Conservation (phyloP, 2,329 filamentous ascomycete species). For the Pseudogymnoascus sp. region DNA sequence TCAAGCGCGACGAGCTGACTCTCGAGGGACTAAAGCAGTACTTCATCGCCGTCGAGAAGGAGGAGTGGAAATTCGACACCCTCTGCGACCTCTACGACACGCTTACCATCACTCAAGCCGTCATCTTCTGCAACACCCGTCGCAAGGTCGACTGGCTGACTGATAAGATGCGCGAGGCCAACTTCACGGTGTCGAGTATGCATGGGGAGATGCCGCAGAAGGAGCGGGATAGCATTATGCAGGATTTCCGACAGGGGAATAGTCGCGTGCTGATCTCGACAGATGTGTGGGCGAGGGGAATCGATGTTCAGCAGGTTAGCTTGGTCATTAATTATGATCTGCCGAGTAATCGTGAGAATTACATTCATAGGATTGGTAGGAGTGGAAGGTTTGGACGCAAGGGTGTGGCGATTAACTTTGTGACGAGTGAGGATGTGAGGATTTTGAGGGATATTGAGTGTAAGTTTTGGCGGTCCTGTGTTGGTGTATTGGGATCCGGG, state of each 20-base stretch:
- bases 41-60: conserved; percentile 98
- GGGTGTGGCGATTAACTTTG: conserved; percentile 99
- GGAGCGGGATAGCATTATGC: conserved; percentile 98
- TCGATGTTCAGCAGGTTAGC: conserved; percentile 97
- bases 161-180: conserved; percentile 97
- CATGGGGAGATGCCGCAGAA: conserved; percentile 99
- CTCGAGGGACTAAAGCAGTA: conserved; percentile 97
- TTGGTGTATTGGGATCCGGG: not conserved
- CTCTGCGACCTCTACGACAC: conserved; percentile 98
- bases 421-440: conserved; percentile 94
- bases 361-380: conserved; percentile 96
- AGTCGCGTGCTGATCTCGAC: conserved; percentile 94
- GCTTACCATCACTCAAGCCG: conserved; percentile 94
- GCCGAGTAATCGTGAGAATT: conserved; percentile 97
- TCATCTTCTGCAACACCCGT: conserved; percentile 99
- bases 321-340: conserved; percentile 99
- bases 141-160: conserved; percentile 99
- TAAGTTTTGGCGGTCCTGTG: conserved; percentile 39
- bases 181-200: conserved; percentile 98
- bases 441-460: conserved; percentile 95
- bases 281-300: conserved; percentile 95
- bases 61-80: conserved; percentile 99
- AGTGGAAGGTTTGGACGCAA: conserved; percentile 94
- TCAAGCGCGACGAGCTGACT: conserved; percentile 98
- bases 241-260: conserved; percentile 95